Base-by-base conservation (phyloP, 148 eudicot species). In the Oxyria digyna region DNA sequence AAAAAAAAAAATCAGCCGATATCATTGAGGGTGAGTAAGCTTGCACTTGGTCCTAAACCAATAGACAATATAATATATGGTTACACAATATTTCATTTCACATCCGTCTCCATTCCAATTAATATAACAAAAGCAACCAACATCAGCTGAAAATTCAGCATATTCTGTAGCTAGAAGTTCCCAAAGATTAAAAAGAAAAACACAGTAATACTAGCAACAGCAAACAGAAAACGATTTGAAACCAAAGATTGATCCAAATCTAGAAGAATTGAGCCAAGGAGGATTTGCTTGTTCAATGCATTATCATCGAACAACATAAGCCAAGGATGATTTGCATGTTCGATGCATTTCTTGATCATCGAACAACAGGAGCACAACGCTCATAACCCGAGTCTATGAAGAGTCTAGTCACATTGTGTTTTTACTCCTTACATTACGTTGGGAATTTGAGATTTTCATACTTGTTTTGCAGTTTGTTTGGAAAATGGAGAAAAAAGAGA, bases 241-340 rank as follows among this genome's bases (percentile, higher is more conserved):
- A 59, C 20, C 65, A 14, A 29, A 13, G 38, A 6, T 5, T 0
- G 50, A 14, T 38, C 3, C 6, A 59, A 59, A 59, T 59, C 29
- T 14, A 66, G 46, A 64, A 38, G 63, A 59, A 59, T 6, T 76
- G 78, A 91, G 97, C 97, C 97, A 91, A 88, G 97, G 91, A 88
- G 88, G 97, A 87, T 80, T 88, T 91, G 97, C 96, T 89, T 33
- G 70, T 68, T 78, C 79, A 54, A 83, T 67, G 74, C n/a, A n/a
- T n/a, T n/a, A n/a, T n/a, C n/a, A 33, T 33, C 38, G 32, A 26
- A n/a, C n/a, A n/a, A n/a, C n/a, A n/a, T n/a, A n/a, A n/a, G n/a
- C n/a, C n/a, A n/a, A n/a, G n/a, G n/a, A n/a, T n/a, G 13, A 63
- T 41, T 41, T 7, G 33, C 67, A 7, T 13, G 3, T 35, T 3